These are phyloP conservation scores for Ceratopteris richardii DNA, from an alignment of 75 land plant genomes.

Conservation along the genomic window DNA sequence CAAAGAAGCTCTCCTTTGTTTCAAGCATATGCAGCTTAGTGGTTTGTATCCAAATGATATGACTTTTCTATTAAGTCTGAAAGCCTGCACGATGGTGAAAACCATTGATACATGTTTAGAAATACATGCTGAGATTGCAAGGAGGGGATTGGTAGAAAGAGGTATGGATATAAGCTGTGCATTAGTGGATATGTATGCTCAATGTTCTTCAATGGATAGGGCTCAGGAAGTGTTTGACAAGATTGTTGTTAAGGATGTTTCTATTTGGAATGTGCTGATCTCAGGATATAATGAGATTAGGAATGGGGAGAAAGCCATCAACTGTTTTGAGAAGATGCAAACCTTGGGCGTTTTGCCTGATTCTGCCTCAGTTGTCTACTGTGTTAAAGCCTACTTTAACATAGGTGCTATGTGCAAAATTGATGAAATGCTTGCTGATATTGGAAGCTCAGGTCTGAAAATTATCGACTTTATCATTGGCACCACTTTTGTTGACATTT, in stretches of 20 bases:
- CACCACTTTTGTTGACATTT: slow-evolving; percentile 42
- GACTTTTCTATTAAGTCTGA: slow-evolving; percentile 8
- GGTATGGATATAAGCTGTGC: slow-evolving; percentile 32
- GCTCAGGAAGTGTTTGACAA: slow-evolving; percentile 40
- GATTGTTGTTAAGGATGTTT: slow-evolving; percentile 28
- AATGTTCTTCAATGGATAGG: slow-evolving; percentile 27
- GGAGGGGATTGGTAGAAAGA: slow-evolving; percentile 5
- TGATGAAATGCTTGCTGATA: slow-evolving; percentile 27
- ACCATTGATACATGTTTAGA: slow-evolving; percentile 27
- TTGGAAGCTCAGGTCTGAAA: slow-evolving; percentile 18
- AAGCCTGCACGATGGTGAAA: slow-evolving; percentile 39
- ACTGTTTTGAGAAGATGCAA: slow-evolving; percentile 35
- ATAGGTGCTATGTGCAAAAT: slow-evolving; percentile 29
- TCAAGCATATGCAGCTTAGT: slow-evolving; percentile 30
- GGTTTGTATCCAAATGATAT: slow-evolving; percentile 24
- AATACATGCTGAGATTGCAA: slow-evolving; percentile 32
- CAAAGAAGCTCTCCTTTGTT: slow-evolving; percentile 36
- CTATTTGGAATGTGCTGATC: slow-evolving; percentile 63
- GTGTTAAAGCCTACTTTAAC: slow-evolving; percentile 43
- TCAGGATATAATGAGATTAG: slow-evolving; percentile 48
- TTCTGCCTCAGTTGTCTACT: slow-evolving; percentile 39
- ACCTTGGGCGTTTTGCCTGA: slow-evolving; percentile 20
- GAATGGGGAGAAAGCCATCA: slow-evolving; percentile 33
- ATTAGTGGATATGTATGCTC: slow-evolving; percentile 52
- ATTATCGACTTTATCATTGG: slow-evolving; percentile 37